Evolutionary conservation across 2,329 filamentous ascomycete species (phyloP), one percentile per base, ranked within the genome.

Genomic region (Claviceps sorghi): DNA sequence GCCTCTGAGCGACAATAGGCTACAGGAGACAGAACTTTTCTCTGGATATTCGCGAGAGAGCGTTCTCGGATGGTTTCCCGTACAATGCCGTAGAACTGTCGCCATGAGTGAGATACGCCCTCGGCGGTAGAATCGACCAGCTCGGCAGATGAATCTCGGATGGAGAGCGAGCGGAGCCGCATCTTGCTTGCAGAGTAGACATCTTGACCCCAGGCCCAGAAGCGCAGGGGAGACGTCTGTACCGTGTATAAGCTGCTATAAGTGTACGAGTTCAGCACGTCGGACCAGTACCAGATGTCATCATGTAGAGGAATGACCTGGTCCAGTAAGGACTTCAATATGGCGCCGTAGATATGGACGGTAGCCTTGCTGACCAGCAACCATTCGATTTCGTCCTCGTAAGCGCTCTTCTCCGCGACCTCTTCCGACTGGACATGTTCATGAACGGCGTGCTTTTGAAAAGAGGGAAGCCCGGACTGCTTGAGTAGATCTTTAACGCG

Each of bases 251-350:
- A 65, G 34, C 82, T 84, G 57, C 86, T 90, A 61, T 84, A 87
- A 48, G 80, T 76, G 59, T 88, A 84, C 0, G 88, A 94, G 10
- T 80, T 79, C 32, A 95, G 70, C 2, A 96, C 78, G 58, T 93
- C 86, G 62, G 95, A 88, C 93, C 93, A 98, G 66, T 97, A 97
- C 81, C 85, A 90, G 26, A 95, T 83, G 59, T 95, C 89, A 58
- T 95, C 83, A 60, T 82, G 86, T 19, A 98, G 69, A 0, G 84
- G 84, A 11, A 91, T 82, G 11, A 89, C 94, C 60, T 93, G 85
- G 52, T 91, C 84, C 11, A 96, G 69, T 3, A 97, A 75, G 0
- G 79, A 82, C 59, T 83, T 82, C 58, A 96, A 72, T 42, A 95
- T 77, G 48, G 87, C 71, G 4, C 91, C 91, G 62, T 95, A 94